Evolutionary conservation across 352 stramenopile genomes (phyloP), one percentile per base, ranked within the genome.

Genomic region (Globisporangium emineosum): DNA sequence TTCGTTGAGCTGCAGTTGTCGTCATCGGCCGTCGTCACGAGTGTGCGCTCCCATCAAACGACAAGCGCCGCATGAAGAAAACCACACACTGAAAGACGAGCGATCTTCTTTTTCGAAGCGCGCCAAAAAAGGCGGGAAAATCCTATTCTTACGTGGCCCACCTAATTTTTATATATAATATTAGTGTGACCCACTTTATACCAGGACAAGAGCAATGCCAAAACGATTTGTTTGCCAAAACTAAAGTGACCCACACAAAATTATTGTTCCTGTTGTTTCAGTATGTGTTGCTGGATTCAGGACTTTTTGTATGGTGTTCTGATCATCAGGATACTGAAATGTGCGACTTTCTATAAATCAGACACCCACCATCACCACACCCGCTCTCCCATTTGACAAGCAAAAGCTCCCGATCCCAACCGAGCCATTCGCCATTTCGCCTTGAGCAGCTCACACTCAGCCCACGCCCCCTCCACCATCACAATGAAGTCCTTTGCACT

Each of bases 1-100:
- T 25, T 37, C 37, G 37, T 45, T n/a, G 37, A 45, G 50, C 50
- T 53, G 47, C 23, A 37, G 50, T 37, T 56, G 27, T 56, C 50
- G n/a, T 56, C 50, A 56, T 56, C 50, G 27, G 50, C 27, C 50
- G 50, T 55, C 35, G 35, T 45, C 27, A 37, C 50, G 27, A 17
- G 27, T 15, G 30, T 30, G n/a, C 15, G 37, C 37, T 6, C 19
- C 12, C 35, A 42, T 17, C 35, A n/a, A 0, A 6, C 37, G 37
- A 45, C 37, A 45, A 45, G 15, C 13, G 37, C 37, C 15, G 37
- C 37, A n/a, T 45, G 37, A 42, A 42, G 35, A 42, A 17, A 12
- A 15, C 15, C 2, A 9, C 35, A 42, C 35, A 42, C 37, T 45
- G 35, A 2, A 2, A 40, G 9, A 40, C 10, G 8, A 15, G 43